Conservation (phyloP, 352 stramenopile species). For the Pythium graminicola region DNA sequence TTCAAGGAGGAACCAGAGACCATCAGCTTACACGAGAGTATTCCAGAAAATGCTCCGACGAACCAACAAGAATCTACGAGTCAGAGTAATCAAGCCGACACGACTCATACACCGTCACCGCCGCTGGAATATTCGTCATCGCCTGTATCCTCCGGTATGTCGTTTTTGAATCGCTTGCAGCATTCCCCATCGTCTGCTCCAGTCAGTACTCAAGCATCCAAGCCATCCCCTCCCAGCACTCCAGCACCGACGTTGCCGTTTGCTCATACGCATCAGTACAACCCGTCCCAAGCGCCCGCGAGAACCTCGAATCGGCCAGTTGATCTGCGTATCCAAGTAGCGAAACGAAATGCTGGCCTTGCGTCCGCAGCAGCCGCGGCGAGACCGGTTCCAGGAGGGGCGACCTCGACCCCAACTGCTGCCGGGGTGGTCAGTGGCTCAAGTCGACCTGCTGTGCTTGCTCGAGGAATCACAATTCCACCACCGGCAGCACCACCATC, state of each 20-base stretch:
- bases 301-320: constrained; percentile 15
- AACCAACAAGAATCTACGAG: not conserved
- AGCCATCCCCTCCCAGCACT: not conserved
- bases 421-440: not conserved
- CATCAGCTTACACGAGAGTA: not conserved
- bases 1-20: constrained; percentile 19
- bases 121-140: constrained; percentile 36
- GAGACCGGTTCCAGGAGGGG: not conserved
- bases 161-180: constrained; percentile 12
- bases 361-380: constrained; percentile 1
- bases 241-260: not conserved
- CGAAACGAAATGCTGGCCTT: constrained; percentile 63
- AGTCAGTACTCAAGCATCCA: not conserved
- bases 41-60: not conserved
- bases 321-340: constrained; percentile 67
- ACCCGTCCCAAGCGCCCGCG: not conserved
- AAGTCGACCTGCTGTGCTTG: constrained; percentile 1
- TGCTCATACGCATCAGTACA: not conserved
- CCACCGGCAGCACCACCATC: not conserved
- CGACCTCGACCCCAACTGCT: constrained; percentile 6
- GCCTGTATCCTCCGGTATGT: constrained; percentile 12
- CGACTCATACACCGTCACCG: constrained; percentile 1
- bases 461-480: constrained; percentile 16
- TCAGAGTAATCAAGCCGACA: constrained; percentile 5
- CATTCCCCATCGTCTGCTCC: constrained; percentile 9